Evolutionary conservation across 306 rosid genomes (phyloP).

Genomic region (Sicyos baderoa): DNA sequence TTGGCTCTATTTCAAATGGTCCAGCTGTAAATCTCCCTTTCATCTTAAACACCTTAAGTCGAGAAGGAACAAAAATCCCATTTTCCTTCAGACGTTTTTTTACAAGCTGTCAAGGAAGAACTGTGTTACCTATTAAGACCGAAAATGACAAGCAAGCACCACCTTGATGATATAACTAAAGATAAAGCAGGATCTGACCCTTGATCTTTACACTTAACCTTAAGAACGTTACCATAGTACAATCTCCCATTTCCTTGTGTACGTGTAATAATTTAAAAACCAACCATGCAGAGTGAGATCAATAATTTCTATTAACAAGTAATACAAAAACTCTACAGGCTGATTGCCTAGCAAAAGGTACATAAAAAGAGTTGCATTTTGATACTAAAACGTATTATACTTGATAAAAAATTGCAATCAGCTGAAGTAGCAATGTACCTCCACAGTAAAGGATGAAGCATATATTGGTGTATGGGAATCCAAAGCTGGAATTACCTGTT

Average conservation of each 20-base stretch:
- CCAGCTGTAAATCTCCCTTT: slow-evolving; percentile 79
- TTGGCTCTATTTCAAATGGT: slow-evolving; percentile 95
- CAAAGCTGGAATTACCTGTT: slow-evolving; percentile 91
- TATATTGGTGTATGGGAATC: slow-evolving; percentile 79
- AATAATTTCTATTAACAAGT: background rate
- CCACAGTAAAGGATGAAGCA: slow-evolving; percentile 98
- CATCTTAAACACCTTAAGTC: slow-evolving; percentile 66
- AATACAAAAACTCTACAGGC: slow-evolving; percentile 1
- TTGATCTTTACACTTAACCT: background rate
- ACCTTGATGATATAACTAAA: slow-evolving; percentile 10
- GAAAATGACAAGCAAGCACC: slow-evolving; percentile 8
- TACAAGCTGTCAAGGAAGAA: slow-evolving; percentile 59
- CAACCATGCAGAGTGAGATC: background rate
- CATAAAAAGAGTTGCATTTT: background rate
- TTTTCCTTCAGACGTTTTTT: slow-evolving; percentile 88
- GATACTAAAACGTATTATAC: background rate
- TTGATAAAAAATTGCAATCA: background rate
- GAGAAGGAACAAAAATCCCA: slow-evolving; percentile 69
- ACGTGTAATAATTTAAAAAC: background rate
- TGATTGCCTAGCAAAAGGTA: background rate
- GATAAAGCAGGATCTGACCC: slow-evolving; percentile 1
- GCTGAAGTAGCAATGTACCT: slow-evolving; percentile 39
- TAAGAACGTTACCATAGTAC: slow-evolving; percentile 3
- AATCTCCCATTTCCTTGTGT: background rate
- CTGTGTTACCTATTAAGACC: slow-evolving; percentile 22